Evolutionary conservation across 1,284 basidiomycete genomes (phyloP).

Genomic region (Apiotrichum sp.): DNA sequence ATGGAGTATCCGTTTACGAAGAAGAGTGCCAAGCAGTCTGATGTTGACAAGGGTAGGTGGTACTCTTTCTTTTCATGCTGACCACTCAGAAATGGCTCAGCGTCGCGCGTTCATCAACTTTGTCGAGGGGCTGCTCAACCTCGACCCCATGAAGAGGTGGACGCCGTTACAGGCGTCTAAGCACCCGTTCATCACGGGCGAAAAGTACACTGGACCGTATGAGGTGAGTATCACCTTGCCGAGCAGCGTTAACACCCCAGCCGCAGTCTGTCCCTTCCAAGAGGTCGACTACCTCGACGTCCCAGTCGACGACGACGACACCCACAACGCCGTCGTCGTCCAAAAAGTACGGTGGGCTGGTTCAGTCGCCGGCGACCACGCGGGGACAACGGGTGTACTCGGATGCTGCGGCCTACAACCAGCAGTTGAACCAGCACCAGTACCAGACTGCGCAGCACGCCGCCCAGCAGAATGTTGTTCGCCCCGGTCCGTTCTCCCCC

Average conservation of each 20-base stretch:
- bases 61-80: too few relatives aligned
- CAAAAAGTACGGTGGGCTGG: constrained; percentile 89
- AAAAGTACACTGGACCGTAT: constrained; percentile 84
- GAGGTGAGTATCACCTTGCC: constrained; percentile 55
- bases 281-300: constrained; percentile 6
- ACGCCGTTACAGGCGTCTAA: constrained; percentile 91
- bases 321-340: constrained; percentile 16
- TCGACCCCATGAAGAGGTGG: constrained; percentile 94
- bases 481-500: constrained; percentile 32
- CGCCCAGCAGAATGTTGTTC: constrained; percentile 25
- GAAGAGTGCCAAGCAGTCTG: constrained; percentile 69
- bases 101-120: constrained; percentile 96
- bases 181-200: constrained; percentile 97
- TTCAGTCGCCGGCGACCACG: constrained; percentile 61
- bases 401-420: constrained; percentile 89
- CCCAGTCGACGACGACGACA: constrained; percentile 11
- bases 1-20: constrained; percentile 85
- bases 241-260: neutral
- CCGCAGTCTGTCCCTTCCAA: constrained; percentile 11
- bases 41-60: constrained; percentile 80
- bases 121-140: constrained; percentile 84
- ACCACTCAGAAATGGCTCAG: constrained; percentile 68
- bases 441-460: constrained; percentile 72
- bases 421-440: constrained; percentile 90
- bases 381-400: constrained; percentile 72